Evolutionary conservation across 1,284 basidiomycete genomes (phyloP), one percentile per base, ranked within the genome.

Genomic region (Apiotrichum laibachii): DNA sequence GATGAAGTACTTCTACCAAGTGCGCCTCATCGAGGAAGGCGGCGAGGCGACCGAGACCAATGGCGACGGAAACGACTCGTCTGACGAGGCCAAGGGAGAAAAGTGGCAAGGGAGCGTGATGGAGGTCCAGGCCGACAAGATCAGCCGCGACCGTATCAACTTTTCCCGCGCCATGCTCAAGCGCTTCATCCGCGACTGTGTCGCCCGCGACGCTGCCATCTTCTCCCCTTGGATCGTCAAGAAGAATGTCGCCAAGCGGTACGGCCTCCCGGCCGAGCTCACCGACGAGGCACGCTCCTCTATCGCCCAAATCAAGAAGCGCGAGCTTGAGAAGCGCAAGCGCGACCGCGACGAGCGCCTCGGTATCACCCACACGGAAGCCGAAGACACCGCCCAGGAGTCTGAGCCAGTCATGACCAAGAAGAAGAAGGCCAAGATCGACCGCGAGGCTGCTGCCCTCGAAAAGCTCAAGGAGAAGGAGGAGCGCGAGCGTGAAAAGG

Each of bases 131-230:
- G 88, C 87, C 62, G 81, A 83, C 57, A 83, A 84, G 67, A 88
- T 94, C 66, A 94, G 90, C 72, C 91, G 95, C 62, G 95, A 99
- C 76, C 89, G 94, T 58, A 83, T 94, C 39, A 87, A 90, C 21
- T 98, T 97, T 79, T 95, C 92, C 46, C 96, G 97, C 76, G 92
- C 93, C 16, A 95, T 98, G 68, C 84, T 99, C 34, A 90, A 93
- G 65, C 89, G 93, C 42, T 98, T 95, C 79, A 88, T 99, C 53
- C 88, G 91, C 62, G 95, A 98, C 72, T 94, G 91, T 71, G 87
- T 98, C 5, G 85, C 89, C 67, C 87, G 95, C 50, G 92, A 95
- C 62, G 83, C 92, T 15, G 88, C 90, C 19, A 88, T 95, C 42
- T 92, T 90, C 37, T 90, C 91, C 0, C 93, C 95, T 4, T 99